Base-by-base conservation (phyloP, 2,329 filamentous ascomycete species). In the Eurotiales sp. region DNA sequence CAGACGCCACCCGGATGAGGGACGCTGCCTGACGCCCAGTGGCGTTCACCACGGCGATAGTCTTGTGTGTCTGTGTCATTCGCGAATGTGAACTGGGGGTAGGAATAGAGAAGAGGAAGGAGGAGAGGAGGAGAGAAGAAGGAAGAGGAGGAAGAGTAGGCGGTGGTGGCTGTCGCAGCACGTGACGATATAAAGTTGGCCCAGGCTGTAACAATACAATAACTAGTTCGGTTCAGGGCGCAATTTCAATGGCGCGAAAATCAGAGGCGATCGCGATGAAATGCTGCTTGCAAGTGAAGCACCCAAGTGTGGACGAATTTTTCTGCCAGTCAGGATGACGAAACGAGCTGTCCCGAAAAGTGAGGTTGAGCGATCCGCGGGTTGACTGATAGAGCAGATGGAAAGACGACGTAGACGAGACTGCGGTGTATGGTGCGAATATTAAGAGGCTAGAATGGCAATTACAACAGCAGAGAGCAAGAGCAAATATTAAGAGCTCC, bases 11-110 rank as follows among this genome's bases (percentile, higher is more conserved):
- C 60, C 93, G 87, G 62, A 96, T 93, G 64, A 99, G 84, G 54
- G 91, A 96, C 53, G 92, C 92, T 58, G 92, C 90, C 77, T 99
- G 93, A 62, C 93, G 88, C 65, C 93, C 93, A 68, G 90, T 92
- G 67, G 90, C 90, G 74, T 97, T 97, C 75, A 97, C 91, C 65
- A 96, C 86, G 66, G 91, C 92, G 64, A 95, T 90, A 50, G 88
- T 93, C 75, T 91, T 93, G 66, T 81, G 78, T 40, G 67, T 63
- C 37, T 50, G 53, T 64, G 69, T 69, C 70, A 72, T 72, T 58
- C 61, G 65, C 59, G 58, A 37, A 22, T 29, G 5, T 21, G 10
- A 25, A 11, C 8, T 29, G 15, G 11, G 21, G 21, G 15, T 23
- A 43, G 7, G 14, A 12, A 27, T n/a, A 11, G 11, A 21, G 17